Evolutionary conservation across 108 stramenopile species (phyloP), one percentile per base, ranked within the genome.

Genomic region (Mediolabrus comicus): DNA sequence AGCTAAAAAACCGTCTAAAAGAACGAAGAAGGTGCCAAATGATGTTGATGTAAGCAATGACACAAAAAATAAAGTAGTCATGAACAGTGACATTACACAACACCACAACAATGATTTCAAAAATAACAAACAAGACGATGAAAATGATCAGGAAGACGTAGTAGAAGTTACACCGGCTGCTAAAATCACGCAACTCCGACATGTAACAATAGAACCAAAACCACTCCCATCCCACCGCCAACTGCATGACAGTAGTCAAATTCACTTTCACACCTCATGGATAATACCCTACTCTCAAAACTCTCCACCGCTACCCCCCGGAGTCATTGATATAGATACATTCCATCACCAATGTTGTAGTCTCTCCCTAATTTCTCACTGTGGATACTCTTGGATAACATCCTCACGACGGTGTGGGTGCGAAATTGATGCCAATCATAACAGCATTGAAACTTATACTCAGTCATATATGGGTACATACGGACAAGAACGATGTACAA

Each of bases 361-460:
- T 3, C 25, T 58, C 41, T 68, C 67, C 10, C 57, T 46, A 4
- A 55, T 29, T 19, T 68, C 67, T 0, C 67, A 68, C 25, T 19
- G 27, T 8, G 67, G 67, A 31, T 68, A 68, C 29, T 68, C 67
- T 3, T 68, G 67, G 67, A 22, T 68, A 5, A 57, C 67, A 11
- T 68, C 67, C 27, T 5, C 30, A 59, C 35, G 67, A 0, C 24
- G 67, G 34, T 68, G 67, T 43, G 14, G 29, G 13, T 68, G 67
- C 36, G 35, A 36, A 8, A 32, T 39, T 5, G 67, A 68, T 57
- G 27, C 67, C 36, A 51, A 68, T 58, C 67, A 68, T 25, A 55
- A 54, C 36, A 29, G 38, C 17, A 29, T 14, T 24, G 67, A 59
- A 0, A 30, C 33, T 28, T 39, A 34, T 12, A n/a, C 53, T 16